Evolutionary conservation across 2,329 filamentous ascomycete genomes (phyloP), one percentile per base, ranked within the genome.

Genomic region (Fusarium sacchari): DNA sequence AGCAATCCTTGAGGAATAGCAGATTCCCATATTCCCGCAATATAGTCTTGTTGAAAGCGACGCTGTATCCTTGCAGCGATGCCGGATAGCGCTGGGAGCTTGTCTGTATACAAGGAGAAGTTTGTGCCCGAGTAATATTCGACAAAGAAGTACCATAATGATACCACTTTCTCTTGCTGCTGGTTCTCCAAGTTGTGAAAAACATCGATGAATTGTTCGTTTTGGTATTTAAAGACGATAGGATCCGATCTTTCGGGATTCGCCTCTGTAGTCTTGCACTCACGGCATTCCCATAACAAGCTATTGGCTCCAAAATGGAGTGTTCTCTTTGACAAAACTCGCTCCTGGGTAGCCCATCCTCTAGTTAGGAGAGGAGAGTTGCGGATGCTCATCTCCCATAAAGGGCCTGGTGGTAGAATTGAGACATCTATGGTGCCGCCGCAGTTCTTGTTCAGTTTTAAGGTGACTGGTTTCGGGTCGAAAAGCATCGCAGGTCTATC

Each of bases 131-230:
- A 66, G 4, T 6, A 20, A 1, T 10, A 7, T 9, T 42, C 17
- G 4, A 56, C 17, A 20, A 66, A 66, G 1, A 8, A 14, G 39
- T 67, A 66, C 64, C 52, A 66, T 3, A n/a, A n/a, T n/a, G n/a
- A n/a, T n/a, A n/a, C n/a, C n/a, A n/a, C n/a, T n/a, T n/a, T n/a
- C n/a, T n/a, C 14, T 20, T 18, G 5, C 17, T 24, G 1, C 8
- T n/a, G 18, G 5, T 24, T 18, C 6, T 44, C 3, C 0, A 50
- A 4, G 6, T 50, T 14, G 7, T 11, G 7, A 7, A 65, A 43
- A 5, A 24, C 24, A 17, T n/a, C n/a, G 26, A 40, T 18, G 7
- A 57, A 64, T 7, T 37, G 24, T 15, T 64, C 24, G 4, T 32
- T 24, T 22, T 7, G 2, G 22, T 42, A 11, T 4, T 17, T 11